These are phyloP conservation scores for Heterobasidion irregulare DNA, from an alignment of 1,284 basidiomycete genomes.

Conservation along the genomic window DNA sequence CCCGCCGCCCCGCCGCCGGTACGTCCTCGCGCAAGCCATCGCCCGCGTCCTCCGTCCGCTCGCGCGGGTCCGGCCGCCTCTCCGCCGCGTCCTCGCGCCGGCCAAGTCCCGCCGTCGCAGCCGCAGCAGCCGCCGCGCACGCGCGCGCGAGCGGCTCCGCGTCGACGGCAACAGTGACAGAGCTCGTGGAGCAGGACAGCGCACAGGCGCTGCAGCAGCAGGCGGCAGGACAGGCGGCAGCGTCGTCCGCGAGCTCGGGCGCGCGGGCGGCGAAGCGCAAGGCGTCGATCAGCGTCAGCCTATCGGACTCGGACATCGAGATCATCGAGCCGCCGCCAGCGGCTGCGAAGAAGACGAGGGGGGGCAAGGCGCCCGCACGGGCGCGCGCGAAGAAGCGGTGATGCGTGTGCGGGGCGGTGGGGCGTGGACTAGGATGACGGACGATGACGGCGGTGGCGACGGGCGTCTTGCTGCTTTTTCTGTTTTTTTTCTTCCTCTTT, in stretches of 20 bases:
- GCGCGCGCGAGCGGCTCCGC: conserved; percentile 15
- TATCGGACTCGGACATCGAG: conserved; percentile 46
- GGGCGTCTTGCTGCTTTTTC: no score
- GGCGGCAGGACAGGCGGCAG: background rate
- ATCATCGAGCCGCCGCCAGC: conserved; percentile 29
- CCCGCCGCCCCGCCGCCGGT: background rate
- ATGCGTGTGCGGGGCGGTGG: no score
- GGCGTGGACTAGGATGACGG: no score
- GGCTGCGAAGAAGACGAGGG: no score
- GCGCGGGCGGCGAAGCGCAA: conserved; percentile 35
- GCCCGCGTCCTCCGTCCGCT: conserved; percentile 23
- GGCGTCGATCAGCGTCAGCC: conserved; percentile 17
- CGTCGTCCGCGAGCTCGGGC: background rate
- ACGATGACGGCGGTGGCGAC: no score
- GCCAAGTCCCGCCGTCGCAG: conserved; percentile 21
- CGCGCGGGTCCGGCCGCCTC: conserved; percentile 16
- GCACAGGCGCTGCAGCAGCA: background rate
- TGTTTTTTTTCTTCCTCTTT: no score
- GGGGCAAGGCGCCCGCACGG: no score
- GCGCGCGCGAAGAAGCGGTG: no score
- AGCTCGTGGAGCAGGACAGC: background rate
- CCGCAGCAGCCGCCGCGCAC: conserved; percentile 21
- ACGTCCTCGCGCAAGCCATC: conserved; percentile 19
- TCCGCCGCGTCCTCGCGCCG: conserved; percentile 17
- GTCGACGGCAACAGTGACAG: conserved; percentile 8